A percentile compares a stretch with the other conserved stretches of the same genome.
These are phyloP conservation scores for Harringtonia aguacate DNA, from an alignment of 2,329 filamentous ascomycete genomes.

Conservation along the genomic window DNA sequence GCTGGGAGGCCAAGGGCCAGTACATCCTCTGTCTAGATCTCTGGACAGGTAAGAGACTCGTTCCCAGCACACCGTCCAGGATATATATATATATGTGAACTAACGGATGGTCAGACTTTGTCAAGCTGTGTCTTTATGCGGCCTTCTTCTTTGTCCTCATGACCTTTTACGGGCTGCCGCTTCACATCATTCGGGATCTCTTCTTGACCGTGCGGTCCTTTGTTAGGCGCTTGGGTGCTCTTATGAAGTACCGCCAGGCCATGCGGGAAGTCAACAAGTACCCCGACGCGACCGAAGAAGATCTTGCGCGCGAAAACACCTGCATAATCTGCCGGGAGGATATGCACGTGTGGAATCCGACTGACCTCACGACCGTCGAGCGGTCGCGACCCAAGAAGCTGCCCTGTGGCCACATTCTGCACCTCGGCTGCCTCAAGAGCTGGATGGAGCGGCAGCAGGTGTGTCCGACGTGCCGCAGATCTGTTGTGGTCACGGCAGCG, in stretches of 20 bases:
- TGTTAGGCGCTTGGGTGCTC: slow-evolving; percentile 76
- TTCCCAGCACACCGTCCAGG: no score
- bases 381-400: slow-evolving; percentile 87
- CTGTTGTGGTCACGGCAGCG: slow-evolving; percentile 53
- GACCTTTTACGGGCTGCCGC: slow-evolving; percentile 87
- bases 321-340: slow-evolving; percentile 97
- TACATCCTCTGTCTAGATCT: slow-evolving; percentile 87
- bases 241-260: slow-evolving; percentile 81
- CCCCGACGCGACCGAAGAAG: slow-evolving; percentile 79
- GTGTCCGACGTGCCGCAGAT: slow-evolving; percentile 84
- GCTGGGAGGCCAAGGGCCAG: slow-evolving; percentile 92
- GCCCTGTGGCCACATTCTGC: slow-evolving; percentile 89
- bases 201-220: slow-evolving; percentile 92
- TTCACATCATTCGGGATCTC: slow-evolving; percentile 92
- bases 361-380: slow-evolving; percentile 62
- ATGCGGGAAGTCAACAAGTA: slow-evolving; percentile 93
- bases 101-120: slow-evolving; percentile 51
- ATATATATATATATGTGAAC: background rate
- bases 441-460: slow-evolving; percentile 97
- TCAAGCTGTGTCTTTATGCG: slow-evolving; percentile 82
- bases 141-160: slow-evolving; percentile 90
- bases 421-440: slow-evolving; percentile 88
- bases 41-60: slow-evolving; percentile 49
- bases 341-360: slow-evolving; percentile 69
- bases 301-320: slow-evolving; percentile 76